phyloP scores from a whole-genome alignment of 495 filamentous ascomycete species.

The Aspergillus haitiensis region DNA sequence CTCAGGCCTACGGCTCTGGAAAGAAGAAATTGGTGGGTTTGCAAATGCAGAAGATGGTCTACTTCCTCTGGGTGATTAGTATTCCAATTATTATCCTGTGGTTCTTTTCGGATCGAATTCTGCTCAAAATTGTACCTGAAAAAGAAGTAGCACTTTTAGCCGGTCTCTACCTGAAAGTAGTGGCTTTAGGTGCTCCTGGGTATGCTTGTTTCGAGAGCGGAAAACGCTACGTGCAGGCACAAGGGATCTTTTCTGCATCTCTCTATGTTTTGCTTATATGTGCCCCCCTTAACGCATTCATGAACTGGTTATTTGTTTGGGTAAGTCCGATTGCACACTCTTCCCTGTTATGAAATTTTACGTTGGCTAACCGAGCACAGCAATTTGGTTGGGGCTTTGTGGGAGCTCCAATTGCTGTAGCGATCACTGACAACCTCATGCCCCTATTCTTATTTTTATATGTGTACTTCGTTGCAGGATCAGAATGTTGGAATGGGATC shows the following conservation, averaged over 20 bases:
- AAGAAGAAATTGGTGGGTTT: conserved; percentile 67
- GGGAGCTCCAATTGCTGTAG: conserved; percentile 82
- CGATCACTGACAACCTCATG: conserved; percentile 78
- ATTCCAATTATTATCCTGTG: conserved; percentile 67
- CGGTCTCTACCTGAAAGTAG: conserved; percentile 65
- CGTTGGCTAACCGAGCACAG: conserved; percentile 27
- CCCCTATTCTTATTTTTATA: conserved; percentile 74
- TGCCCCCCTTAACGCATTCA: conserved; percentile 67
- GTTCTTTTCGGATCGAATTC: conserved; percentile 59
- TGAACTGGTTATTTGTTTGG: conserved; percentile 78
- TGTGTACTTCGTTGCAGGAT: conserved; percentile 55
- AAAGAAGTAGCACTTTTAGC: conserved; percentile 62
- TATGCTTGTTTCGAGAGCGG: conserved; percentile 71
- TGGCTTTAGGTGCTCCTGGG: conserved; percentile 65
- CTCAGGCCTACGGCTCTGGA: conserved; percentile 75
- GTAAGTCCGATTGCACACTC: conserved; percentile 34
- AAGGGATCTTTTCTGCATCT: conserved; percentile 69
- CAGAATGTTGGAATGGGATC: conserved; percentile 80
- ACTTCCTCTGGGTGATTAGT: conserved; percentile 61
- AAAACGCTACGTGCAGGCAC: conserved; percentile 73
- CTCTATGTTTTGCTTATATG: conserved; percentile 67
- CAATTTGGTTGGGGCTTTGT: conserved; percentile 74
- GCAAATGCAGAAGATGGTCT: conserved; percentile 70
- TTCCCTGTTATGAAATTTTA: background rate
- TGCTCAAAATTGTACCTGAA: conserved; percentile 65